Percentiles rank a stretch among this genome's conserved stretches.
Conservation (phyloP, 352 stramenopile species). For the Phytophthora cryptogea region DNA sequence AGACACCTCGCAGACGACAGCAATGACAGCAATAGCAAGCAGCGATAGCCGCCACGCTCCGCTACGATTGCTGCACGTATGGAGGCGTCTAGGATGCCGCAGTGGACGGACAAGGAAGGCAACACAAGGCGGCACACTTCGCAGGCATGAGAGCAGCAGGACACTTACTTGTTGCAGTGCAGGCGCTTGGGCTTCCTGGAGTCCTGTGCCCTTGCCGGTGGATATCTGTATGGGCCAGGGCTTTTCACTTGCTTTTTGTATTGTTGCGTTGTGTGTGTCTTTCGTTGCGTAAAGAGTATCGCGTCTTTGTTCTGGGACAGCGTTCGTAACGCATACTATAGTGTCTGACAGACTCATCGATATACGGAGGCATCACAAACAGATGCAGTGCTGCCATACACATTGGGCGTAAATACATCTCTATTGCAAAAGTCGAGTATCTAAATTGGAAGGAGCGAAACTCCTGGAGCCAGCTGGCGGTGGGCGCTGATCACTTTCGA, state of each 20-base stretch:
- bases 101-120: neutral
- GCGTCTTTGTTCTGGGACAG: neutral
- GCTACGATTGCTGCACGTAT: neutral
- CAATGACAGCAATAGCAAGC: neutral
- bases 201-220: slow-evolving; percentile 11
- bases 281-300: slow-evolving; percentile 20
- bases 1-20: neutral
- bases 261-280: slow-evolving; percentile 34
- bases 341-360: neutral
- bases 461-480: neutral
- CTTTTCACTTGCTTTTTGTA: slow-evolving; percentile 28
- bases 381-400: neutral
- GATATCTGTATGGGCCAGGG: slow-evolving; percentile 14
- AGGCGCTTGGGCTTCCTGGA: neutral
- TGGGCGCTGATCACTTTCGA: no score
- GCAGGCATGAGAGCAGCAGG: neutral
- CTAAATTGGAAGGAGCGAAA: neutral
- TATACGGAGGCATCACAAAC: neutral
- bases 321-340: neutral
- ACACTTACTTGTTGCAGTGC: neutral
- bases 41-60: neutral
- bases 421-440: neutral
- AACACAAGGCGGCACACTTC: neutral
- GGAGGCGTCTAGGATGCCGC: neutral
- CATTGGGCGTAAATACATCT: neutral